Evolutionary conservation across 2,329 filamentous ascomycete species (phyloP).

Genomic region (Cordyceps cicadae): DNA sequence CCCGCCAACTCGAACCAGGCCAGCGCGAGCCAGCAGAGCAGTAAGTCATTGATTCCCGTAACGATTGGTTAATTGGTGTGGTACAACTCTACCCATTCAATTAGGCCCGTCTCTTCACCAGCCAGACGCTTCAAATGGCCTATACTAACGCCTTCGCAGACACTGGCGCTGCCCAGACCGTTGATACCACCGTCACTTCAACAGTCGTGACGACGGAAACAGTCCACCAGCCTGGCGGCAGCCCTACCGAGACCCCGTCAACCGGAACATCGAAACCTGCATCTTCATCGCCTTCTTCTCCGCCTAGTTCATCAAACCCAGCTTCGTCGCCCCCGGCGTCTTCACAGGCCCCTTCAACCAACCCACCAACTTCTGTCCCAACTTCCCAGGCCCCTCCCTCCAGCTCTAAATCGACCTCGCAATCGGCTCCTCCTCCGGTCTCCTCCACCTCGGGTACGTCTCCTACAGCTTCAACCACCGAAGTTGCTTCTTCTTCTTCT

Average conservation of each 20-base stretch:
- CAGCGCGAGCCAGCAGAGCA: not conserved
- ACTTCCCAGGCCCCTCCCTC: not conserved
- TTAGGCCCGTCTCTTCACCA: not conserved
- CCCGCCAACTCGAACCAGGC: not conserved
- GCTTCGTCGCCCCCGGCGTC: not conserved
- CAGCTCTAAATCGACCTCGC: slow-evolving; percentile 13
- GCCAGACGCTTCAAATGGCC: not conserved
- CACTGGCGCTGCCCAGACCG: not conserved
- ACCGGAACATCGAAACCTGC: not conserved
- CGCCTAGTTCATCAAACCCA: not conserved
- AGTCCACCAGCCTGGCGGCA: slow-evolving; percentile 2
- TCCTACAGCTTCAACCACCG: slow-evolving; percentile 23
- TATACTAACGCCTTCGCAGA: not conserved
- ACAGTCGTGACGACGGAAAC: slow-evolving; percentile 1
- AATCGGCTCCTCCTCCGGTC: slow-evolving; percentile 7
- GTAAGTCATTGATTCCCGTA: not conserved
- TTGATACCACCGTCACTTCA: not conserved
- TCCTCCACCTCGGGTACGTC: slow-evolving; percentile 20
- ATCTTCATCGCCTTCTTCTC: not conserved
- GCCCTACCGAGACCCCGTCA: not conserved
- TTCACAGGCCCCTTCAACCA: not conserved
- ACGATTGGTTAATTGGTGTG: not conserved
- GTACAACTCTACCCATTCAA: not conserved
- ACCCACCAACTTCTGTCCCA: not conserved
- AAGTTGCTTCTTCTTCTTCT: slow-evolving; percentile 15